These are phyloP conservation scores for Trichoderma reesei DNA, from an alignment of 495 filamentous ascomycete species.

Conservation along the genomic window DNA sequence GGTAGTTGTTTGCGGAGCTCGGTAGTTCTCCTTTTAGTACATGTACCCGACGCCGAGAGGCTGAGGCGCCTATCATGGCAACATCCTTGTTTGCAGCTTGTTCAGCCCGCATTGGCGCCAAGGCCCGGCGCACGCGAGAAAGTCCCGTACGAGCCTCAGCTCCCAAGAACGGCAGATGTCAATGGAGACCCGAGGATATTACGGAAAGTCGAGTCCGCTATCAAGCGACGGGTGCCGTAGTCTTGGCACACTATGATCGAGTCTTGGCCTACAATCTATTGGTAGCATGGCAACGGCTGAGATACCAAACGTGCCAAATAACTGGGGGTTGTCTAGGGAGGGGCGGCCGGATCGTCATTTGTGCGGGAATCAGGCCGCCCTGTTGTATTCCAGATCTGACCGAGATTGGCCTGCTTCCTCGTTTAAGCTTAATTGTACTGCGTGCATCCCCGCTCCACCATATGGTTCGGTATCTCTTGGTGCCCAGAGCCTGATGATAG, in stretches of 20 bases:
- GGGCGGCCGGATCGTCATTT: not conserved
- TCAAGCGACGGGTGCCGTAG: not conserved
- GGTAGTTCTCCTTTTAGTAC: not conserved
- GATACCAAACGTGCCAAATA: not conserved
- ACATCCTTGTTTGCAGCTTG: not conserved
- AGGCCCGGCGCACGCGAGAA: not conserved
- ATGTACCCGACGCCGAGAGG: not conserved
- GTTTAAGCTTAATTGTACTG: not conserved
- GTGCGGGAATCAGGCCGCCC: not conserved
- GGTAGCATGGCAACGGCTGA: too few species aligned
- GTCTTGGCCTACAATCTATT: too few species aligned
- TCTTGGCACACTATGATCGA: not conserved
- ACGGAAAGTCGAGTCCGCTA: not conserved
- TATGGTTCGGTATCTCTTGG: not conserved
- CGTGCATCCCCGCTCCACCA: not conserved
- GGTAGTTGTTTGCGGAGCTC: not conserved
- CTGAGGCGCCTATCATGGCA: not conserved
- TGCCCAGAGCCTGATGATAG: not conserved
- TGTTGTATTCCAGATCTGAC: not conserved
- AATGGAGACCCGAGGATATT: not conserved
- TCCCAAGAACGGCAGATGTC: not conserved
- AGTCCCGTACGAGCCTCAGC: not conserved
- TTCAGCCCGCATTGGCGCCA: not conserved
- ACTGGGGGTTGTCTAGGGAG: not conserved
- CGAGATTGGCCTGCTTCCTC: not conserved